Percentiles rank a stretch among this genome's conserved stretches.
Conservation (phyloP, 179 eudicot genomes). For the Silene coronaria region DNA sequence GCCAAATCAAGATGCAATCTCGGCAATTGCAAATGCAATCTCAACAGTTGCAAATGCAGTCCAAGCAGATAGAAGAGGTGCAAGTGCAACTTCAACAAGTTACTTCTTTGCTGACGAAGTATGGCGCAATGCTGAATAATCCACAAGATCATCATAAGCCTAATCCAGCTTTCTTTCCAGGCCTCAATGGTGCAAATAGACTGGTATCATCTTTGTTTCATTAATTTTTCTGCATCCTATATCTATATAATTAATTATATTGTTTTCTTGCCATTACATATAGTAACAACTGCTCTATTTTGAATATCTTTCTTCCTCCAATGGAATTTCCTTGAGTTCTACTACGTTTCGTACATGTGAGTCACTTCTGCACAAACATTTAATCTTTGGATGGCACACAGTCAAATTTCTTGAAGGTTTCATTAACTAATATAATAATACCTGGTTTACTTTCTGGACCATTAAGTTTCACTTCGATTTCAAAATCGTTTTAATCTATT, state of each 20-base stretch:
- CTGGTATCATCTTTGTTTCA: slow-evolving; percentile 23
- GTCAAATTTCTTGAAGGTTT: too few species aligned
- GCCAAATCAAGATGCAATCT: slow-evolving; percentile 33
- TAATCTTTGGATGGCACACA: too few species aligned
- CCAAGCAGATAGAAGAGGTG: slow-evolving; percentile 35
- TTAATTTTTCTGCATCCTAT: not conserved
- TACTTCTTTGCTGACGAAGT: slow-evolving; percentile 31
- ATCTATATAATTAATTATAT: not conserved
- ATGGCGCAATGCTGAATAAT: slow-evolving; percentile 29
- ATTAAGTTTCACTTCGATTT: too few species aligned
- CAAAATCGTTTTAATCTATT: too few species aligned
- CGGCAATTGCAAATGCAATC: slow-evolving; percentile 32
- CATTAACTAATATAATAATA: too few species aligned
- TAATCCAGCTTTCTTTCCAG: slow-evolving; percentile 6
- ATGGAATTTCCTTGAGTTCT: not conserved
- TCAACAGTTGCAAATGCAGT: slow-evolving; percentile 31
- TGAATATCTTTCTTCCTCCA: not conserved
- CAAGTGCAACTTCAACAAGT: slow-evolving; percentile 33
- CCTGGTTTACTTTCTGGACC: too few species aligned
- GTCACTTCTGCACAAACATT: not conserved
- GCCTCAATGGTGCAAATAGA: slow-evolving; percentile 1
- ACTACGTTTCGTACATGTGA: not conserved
- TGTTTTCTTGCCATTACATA: not conserved
- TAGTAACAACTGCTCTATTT: not conserved
- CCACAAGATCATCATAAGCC: slow-evolving; percentile 14